Evolutionary conservation across 1,284 basidiomycete genomes (phyloP).

Genomic region (Heterobasidion irregulare): DNA sequence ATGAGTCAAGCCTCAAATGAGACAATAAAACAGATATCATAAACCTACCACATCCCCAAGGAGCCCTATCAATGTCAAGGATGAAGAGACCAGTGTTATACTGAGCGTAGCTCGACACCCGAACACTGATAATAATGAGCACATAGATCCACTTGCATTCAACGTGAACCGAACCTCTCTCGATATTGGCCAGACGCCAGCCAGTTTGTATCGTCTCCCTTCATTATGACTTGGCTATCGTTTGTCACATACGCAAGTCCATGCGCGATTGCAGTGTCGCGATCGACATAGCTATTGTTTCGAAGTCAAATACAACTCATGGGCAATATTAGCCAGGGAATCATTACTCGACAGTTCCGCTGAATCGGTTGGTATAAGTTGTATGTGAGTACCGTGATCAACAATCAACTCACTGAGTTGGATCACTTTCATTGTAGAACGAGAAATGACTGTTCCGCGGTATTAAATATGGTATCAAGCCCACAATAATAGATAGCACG

Average conservation of each 20-base stretch:
- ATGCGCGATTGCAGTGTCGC: conserved; percentile 23
- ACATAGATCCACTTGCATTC: background rate
- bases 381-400: background rate
- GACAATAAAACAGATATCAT: conserved; percentile 9
- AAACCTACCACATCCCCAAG: background rate
- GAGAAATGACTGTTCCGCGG: conserved; percentile 35
- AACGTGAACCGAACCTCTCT: conserved; percentile 35
- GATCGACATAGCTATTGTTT: conserved; percentile 40
- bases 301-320: conserved; percentile 2
- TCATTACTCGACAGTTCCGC: conserved; percentile 54
- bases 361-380: conserved; percentile 14
- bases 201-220: conserved; percentile 59
- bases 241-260: conserved; percentile 45
- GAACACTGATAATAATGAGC: conserved; percentile 21
- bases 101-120: conserved; percentile 36
- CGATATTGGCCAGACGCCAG: conserved; percentile 43
- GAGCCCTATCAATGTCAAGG: background rate
- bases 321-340: background rate
- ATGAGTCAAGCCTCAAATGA: background rate
- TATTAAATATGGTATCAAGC: background rate
- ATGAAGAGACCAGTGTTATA: background rate
- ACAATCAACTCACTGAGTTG: conserved; percentile 44
- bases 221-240: conserved; percentile 62
- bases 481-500: conserved; percentile 7
- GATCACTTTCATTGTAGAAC: conserved; percentile 57